phyloP scores from a whole-genome alignment of 1,284 basidiomycete species.

The Rhodotorula sp. region DNA sequence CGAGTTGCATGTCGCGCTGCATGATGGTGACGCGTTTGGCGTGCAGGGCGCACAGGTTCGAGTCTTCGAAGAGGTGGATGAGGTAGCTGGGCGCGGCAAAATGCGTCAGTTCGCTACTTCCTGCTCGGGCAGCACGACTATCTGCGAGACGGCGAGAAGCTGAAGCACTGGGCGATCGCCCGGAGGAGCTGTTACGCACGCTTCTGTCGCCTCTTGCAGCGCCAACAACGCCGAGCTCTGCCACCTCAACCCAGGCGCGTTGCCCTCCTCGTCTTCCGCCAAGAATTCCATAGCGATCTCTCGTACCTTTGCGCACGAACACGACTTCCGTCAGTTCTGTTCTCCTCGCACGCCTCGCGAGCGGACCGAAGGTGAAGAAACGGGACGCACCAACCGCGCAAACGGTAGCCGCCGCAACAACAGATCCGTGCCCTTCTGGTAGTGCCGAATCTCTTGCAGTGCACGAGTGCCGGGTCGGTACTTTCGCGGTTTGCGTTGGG shows the following conservation, averaged over 20 bases:
- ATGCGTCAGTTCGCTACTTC: not conserved
- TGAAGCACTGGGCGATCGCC: not conserved
- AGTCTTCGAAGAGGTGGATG: conserved; percentile 92
- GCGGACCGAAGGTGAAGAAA: too few relatives aligned
- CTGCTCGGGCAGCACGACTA: not conserved
- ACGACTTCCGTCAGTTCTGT: not conserved
- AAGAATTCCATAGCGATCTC: conserved; percentile 74
- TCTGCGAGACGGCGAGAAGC: not conserved
- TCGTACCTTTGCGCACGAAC: conserved; percentile 63
- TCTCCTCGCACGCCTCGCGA: not conserved
- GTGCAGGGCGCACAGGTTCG: conserved; percentile 88
- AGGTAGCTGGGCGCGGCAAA: conserved; percentile 51
- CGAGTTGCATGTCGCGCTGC: conserved; percentile 95
- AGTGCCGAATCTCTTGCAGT: conserved; percentile 84
- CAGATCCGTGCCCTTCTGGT: conserved; percentile 88
- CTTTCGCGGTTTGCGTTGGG: conserved; percentile 55
- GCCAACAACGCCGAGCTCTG: conserved; percentile 86
- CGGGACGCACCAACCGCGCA: conserved; percentile 72
- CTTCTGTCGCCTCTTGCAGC: conserved; percentile 91
- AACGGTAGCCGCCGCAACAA: conserved; percentile 85
- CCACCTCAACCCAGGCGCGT: conserved; percentile 68
- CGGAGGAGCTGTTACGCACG: conserved; percentile 55
- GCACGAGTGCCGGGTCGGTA: conserved; percentile 86
- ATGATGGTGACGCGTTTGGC: conserved; percentile 98
- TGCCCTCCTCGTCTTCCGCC: conserved; percentile 36